A percentile compares a stretch with the other conserved stretches of the same genome.
These are phyloP conservation scores for Suhomyces atakaporum DNA, from an alignment of 1,139 yeast genomes.

Conservation along the genomic window DNA sequence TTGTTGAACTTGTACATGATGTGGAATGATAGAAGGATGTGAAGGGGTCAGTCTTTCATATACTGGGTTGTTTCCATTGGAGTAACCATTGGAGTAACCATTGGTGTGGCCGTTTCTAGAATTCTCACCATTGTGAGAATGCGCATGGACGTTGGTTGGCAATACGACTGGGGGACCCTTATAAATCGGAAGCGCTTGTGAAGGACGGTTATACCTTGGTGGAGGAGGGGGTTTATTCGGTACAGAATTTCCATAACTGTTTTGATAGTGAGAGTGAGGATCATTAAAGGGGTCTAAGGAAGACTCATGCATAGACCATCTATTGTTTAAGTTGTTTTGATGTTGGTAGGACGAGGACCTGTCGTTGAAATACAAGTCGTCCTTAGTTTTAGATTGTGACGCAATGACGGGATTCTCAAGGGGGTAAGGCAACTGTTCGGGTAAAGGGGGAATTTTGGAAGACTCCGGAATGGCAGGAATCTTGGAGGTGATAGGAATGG, in stretches of 20 bases:
- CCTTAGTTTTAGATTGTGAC: constrained; percentile 2
- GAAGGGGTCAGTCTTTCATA: constrained; percentile 12
- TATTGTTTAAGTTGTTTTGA: background rate
- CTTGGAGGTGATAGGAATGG: constrained; percentile 16
- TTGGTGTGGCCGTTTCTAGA: constrained; percentile 1
- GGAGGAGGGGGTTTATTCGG: too few species aligned
- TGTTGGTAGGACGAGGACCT: constrained; percentile 1
- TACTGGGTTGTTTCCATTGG: constrained; percentile 2
- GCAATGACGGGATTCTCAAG: constrained; percentile 13
- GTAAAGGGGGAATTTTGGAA: background rate
- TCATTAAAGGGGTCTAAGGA: background rate
- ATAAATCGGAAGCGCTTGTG: constrained; percentile 9
- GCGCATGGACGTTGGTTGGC: constrained; percentile 13
- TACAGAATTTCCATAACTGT: constrained; percentile 1
- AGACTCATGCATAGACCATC: constrained; percentile 10
- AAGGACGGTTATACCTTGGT: constrained; percentile 15
- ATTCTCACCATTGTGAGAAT: constrained; percentile 5
- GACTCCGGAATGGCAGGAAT: constrained; percentile 1
- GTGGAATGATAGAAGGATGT: constrained; percentile 18
- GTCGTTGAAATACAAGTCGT: constrained; percentile 5
- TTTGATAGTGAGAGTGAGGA: background rate
- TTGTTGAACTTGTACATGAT: constrained; percentile 21
- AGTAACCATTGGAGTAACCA: background rate
- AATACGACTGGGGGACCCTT: constrained; percentile 12
- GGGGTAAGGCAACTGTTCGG: constrained; percentile 9